Evolutionary conservation across 2,329 filamentous ascomycete species (phyloP).

Genomic region (Neopestalotiopsis sp.): DNA sequence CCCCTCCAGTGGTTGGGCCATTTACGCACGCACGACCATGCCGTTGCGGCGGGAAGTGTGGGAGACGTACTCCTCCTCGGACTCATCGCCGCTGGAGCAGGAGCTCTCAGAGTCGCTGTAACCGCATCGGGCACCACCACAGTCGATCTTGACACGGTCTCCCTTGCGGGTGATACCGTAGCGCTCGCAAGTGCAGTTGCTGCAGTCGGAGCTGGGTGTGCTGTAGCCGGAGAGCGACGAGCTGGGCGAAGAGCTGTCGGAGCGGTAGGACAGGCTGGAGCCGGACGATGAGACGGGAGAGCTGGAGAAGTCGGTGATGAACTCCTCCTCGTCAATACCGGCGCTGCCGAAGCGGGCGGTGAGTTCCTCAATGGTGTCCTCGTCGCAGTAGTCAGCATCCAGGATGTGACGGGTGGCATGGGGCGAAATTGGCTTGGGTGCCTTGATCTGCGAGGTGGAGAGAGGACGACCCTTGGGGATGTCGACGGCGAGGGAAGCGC

Average conservation of each 20-base stretch:
- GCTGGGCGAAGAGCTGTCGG: slow-evolving; percentile 73
- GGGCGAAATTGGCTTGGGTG: slow-evolving; percentile 87
- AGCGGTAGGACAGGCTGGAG: slow-evolving; percentile 74
- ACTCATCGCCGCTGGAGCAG: slow-evolving; percentile 72
- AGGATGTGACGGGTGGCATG: slow-evolving; percentile 88
- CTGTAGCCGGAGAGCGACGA: slow-evolving; percentile 80
- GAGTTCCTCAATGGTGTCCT: slow-evolving; percentile 75
- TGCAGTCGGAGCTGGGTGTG: slow-evolving; percentile 76
- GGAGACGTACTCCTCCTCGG: slow-evolving; percentile 60
- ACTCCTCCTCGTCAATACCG: slow-evolving; percentile 62
- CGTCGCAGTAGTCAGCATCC: slow-evolving; percentile 75
- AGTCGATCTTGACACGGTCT: slow-evolving; percentile 95
- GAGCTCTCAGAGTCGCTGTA: slow-evolving; percentile 73
- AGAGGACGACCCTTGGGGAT: slow-evolving; percentile 89
- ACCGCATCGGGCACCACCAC: slow-evolving; percentile 85
- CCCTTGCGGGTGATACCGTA: slow-evolving; percentile 95
- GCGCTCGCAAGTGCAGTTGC: slow-evolving; percentile 89
- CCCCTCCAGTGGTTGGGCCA: slow-evolving; percentile 27
- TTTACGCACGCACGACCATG: slow-evolving; percentile 58
- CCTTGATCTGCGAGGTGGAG: slow-evolving; percentile 86
- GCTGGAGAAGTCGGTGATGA: slow-evolving; percentile 58
- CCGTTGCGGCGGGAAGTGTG: slow-evolving; percentile 67
- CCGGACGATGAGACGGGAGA: slow-evolving; percentile 71
- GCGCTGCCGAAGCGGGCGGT: slow-evolving; percentile 72
- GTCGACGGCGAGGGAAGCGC: slow-evolving; percentile 60